A percentile compares a stretch with the other conserved stretches of the same genome.
Evolutionary conservation across 345 rosid genomes (phyloP).

Genomic region (Gossypium rotundifolium): DNA sequence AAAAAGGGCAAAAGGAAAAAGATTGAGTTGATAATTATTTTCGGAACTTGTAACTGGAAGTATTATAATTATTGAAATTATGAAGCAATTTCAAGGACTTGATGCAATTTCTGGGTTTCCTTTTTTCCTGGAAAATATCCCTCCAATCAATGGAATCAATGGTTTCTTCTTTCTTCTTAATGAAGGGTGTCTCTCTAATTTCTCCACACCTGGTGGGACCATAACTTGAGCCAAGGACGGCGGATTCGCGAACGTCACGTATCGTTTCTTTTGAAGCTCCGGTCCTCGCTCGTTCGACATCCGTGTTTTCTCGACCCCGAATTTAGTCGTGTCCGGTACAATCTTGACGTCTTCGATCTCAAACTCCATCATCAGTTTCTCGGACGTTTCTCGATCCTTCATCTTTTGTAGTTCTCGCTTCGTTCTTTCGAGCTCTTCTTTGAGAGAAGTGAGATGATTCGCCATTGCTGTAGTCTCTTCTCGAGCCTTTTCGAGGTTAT

Average conservation of each 20-base stretch:
- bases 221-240: constrained; percentile 28
- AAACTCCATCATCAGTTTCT: constrained; percentile 24
- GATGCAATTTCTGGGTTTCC: constrained; percentile 21
- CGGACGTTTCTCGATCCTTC: constrained; percentile 27
- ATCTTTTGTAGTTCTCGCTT: constrained; percentile 53
- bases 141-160: constrained; percentile 57
- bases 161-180: constrained; percentile 58
- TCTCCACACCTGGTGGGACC: constrained; percentile 29
- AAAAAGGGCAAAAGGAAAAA: not conserved
- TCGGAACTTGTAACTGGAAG: not conserved
- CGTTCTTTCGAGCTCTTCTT: constrained; percentile 74
- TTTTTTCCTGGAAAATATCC: constrained; percentile 62
- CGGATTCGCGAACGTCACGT: constrained; percentile 62
- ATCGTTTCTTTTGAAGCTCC: constrained; percentile 60
- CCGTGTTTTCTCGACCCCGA: constrained; percentile 23
- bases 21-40: not conserved
- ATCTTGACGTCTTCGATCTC: constrained; percentile 36
- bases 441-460: constrained; percentile 43
- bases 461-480: constrained; percentile 64
- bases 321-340: constrained; percentile 31
- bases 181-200: constrained; percentile 66
- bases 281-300: constrained; percentile 5
- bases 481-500: constrained; percentile 52
- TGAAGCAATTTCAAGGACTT: not conserved
- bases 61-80: not conserved